Percentiles rank a stretch among this genome's conserved stretches.
These are phyloP conservation scores for Metschnikowia vanudenii DNA, from an alignment of 805 yeast species.

Conservation along the genomic window DNA sequence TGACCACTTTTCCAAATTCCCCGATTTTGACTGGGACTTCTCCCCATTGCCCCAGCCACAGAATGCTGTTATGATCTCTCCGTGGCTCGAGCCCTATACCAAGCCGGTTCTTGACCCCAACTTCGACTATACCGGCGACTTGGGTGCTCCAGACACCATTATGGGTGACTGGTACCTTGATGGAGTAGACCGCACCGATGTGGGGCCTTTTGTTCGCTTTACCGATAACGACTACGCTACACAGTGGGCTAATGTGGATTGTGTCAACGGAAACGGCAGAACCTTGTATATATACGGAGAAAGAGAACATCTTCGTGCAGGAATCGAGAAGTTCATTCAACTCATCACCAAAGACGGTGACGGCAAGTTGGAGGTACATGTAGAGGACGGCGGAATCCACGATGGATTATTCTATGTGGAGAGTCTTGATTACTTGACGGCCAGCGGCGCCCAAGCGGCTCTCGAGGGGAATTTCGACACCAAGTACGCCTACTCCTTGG, in stretches of 20 bases:
- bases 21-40: constrained; percentile 21
- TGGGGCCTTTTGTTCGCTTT: constrained; percentile 24
- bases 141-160: constrained; percentile 27
- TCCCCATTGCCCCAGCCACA: constrained; percentile 28
- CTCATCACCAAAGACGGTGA: constrained; percentile 18
- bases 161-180: constrained; percentile 37
- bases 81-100: constrained; percentile 37
- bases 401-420: constrained; percentile 36
- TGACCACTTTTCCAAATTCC: constrained; percentile 22
- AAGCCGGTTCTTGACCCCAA: constrained; percentile 26
- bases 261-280: constrained; percentile 22
- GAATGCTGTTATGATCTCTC: constrained; percentile 29
- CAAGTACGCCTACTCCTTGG: constrained; percentile 20
- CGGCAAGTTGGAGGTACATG: constrained; percentile 20
- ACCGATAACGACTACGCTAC: constrained; percentile 23
- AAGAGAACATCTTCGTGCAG: constrained; percentile 32
- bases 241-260: constrained; percentile 29
- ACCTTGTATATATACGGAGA: constrained; percentile 32
- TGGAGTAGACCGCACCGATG: constrained; percentile 17
- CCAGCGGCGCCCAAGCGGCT: constrained; percentile 23
- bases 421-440: constrained; percentile 29
- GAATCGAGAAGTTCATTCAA: constrained; percentile 27
- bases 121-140: constrained; percentile 28
- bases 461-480: constrained; percentile 26
- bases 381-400: constrained; percentile 38